Evolutionary conservation across 306 rosid genomes (phyloP), one percentile per base, ranked within the genome.

Genomic region (Hylodesmum podocarpum): DNA sequence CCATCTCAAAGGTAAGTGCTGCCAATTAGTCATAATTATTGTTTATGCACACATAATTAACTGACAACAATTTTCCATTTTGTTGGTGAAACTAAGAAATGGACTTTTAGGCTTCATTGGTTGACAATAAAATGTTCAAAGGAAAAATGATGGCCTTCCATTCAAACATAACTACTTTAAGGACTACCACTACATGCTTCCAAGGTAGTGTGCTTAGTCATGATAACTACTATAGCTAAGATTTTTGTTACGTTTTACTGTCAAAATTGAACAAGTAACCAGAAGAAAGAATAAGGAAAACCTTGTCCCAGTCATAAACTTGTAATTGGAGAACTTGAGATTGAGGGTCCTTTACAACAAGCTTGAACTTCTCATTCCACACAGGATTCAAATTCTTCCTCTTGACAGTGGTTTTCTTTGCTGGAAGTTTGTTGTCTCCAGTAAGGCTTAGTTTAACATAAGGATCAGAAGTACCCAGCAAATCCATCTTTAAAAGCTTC

Each of bases 281-380:
- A 55, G 47, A 76, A 37, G 41, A 70, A 70, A 59, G 78, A 77
- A 77, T 43, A 25, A 53, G 73, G 46, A 55, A 83, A 67, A 94
- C 98, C 97, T 92, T 92, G 88, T 94, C 98, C 97, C 98, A 94
- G 71, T 92, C 98, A 80, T 78, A 92, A 72, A 94, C 95, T 82
- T 92, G 93, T 63, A 94, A 66, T 77, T 86, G 96, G 51, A 94
- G 98, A 73, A 86, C 95, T 90, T 94, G 98, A 70, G 93, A 81
- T 40, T 81, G 71, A 37, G 97, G 98, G 33, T 94, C 95, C 73
- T 86, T 89, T 78, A 94, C 97, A 62, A 92, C 80, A 70, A 94
- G 77, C 86, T 88, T 94, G 92, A 94, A 94, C 78, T 89, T 92
- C 82, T 92, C 98, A 57, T 94, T 92, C 98, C 98, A 94, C 82